A percentile compares a stretch with the other conserved stretches of the same genome.
Conservation (phyloP, 768 basidiomycete species). For the Trametes villosa region DNA sequence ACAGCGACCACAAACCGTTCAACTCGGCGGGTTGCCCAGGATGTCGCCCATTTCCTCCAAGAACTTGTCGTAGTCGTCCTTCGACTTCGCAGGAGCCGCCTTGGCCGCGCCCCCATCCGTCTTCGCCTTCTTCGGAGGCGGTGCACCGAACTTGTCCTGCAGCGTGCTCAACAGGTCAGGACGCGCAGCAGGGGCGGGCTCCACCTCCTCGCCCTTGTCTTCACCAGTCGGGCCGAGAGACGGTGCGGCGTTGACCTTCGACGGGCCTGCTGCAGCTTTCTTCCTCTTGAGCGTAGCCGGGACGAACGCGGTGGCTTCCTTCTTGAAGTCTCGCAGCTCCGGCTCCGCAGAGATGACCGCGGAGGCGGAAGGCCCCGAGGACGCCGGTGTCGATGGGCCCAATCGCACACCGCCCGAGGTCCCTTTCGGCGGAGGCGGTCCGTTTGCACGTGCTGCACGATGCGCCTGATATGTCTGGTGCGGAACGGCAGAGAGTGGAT, state of each 20-base stretch:
- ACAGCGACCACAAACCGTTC: background rate
- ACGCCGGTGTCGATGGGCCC: constrained; percentile 33
- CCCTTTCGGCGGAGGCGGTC: constrained; percentile 36
- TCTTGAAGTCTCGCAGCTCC: constrained; percentile 89
- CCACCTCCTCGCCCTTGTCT: constrained; percentile 34
- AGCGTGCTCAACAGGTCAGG: constrained; percentile 71
- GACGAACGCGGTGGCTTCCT: constrained; percentile 92
- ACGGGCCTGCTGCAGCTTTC: constrained; percentile 44
- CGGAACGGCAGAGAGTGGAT: constrained; percentile 75
- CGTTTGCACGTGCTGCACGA: constrained; percentile 47
- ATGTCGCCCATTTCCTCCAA: constrained; percentile 78
- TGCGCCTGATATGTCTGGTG: constrained; percentile 82
- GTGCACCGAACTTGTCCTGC: constrained; percentile 50
- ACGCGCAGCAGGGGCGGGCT: constrained; percentile 47
- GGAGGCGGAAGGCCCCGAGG: constrained; percentile 44
- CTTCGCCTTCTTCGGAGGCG: constrained; percentile 23
- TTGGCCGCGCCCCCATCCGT: constrained; percentile 28
- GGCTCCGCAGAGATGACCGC: constrained; percentile 87
- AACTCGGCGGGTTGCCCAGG: constrained; percentile 32
- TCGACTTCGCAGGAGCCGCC: constrained; percentile 44
- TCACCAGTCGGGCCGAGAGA: constrained; percentile 44
- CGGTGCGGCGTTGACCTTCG: constrained; percentile 69
- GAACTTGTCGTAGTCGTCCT: constrained; percentile 78
- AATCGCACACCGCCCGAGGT: constrained; percentile 21
- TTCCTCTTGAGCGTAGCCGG: constrained; percentile 83